A percentile compares a stretch with the other conserved stretches of the same genome.
phyloP scores from a whole-genome alignment of 352 stramenopile species.

The Thraustotheca clavata region DNA sequence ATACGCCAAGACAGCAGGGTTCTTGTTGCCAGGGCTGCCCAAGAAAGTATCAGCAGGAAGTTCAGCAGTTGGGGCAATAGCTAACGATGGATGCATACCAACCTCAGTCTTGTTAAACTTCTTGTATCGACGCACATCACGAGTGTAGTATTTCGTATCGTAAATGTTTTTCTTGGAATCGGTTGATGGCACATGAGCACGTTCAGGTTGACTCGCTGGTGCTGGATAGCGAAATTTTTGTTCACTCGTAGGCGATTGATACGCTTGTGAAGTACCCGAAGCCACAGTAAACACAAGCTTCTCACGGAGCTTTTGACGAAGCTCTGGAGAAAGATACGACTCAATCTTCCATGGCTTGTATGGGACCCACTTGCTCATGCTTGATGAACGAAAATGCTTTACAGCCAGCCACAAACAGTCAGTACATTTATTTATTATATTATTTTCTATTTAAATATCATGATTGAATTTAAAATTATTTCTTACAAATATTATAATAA shows the following conservation, averaged over 20 bases:
- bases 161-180: slow-evolving; percentile 74
- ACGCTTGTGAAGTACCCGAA: slow-evolving; percentile 59
- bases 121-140: slow-evolving; percentile 65
- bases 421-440: background rate
- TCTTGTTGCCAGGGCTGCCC: slow-evolving; percentile 79
- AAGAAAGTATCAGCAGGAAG: slow-evolving; percentile 56
- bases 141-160: slow-evolving; percentile 87
- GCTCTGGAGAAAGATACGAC: slow-evolving; percentile 50
- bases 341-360: slow-evolving; percentile 78
- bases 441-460: background rate
- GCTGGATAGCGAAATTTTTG: slow-evolving; percentile 74
- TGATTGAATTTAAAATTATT: background rate
- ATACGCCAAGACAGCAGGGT: slow-evolving; percentile 76
- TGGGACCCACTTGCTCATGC: slow-evolving; percentile 77
- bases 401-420: slow-evolving; percentile 19
- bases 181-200: slow-evolving; percentile 57
- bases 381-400: slow-evolving; percentile 7
- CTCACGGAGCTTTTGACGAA: slow-evolving; percentile 76
- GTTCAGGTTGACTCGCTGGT: slow-evolving; percentile 52
- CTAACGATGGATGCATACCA: slow-evolving; percentile 66
- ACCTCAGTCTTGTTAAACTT: slow-evolving; percentile 36
- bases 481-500: background rate
- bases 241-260: slow-evolving; percentile 51
- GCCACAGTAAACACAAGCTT: slow-evolving; percentile 72
- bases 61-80: slow-evolving; percentile 41